Percentiles rank a stretch among this genome's conserved stretches.
These are phyloP conservation scores for Prototheca cutis DNA, from an alignment of 163 green algal genomes.

Conservation along the genomic window DNA sequence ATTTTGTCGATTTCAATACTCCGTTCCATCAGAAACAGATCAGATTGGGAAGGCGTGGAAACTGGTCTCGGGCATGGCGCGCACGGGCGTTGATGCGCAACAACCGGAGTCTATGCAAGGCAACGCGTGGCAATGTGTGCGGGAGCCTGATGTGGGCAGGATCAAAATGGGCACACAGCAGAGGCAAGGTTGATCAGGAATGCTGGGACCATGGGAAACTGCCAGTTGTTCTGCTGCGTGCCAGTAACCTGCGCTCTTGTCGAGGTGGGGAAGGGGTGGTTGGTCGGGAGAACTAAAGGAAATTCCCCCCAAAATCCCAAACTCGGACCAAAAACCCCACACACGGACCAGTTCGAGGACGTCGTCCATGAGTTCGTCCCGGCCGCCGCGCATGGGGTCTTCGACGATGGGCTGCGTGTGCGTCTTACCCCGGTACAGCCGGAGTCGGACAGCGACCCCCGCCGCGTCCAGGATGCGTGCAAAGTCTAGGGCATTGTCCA, in stretches of 20 bases:
- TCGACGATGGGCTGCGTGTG: slow-evolving; percentile 85
- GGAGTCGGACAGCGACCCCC: slow-evolving; percentile 29
- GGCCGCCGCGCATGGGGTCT: slow-evolving; percentile 56
- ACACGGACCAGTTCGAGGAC: slow-evolving; percentile 60
- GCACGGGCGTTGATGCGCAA: no score
- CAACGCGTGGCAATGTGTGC: no score
- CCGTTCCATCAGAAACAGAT: no score
- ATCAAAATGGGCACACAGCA: slow-evolving; percentile 57
- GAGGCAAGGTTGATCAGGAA: slow-evolving; percentile 46
- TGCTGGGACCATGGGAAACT: slow-evolving; percentile 43
- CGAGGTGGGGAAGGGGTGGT: no score
- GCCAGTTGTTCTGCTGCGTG: slow-evolving; percentile 15
- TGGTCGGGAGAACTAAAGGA: neutral
- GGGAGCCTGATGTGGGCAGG: no score
- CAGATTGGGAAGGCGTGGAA: no score
- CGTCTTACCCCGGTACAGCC: slow-evolving; percentile 69
- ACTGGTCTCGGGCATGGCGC: no score
- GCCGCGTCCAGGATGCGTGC: slow-evolving; percentile 35
- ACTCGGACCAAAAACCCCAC: no score
- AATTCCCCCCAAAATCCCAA: no score
- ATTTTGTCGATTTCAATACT: no score
- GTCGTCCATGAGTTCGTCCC: slow-evolving; percentile 67
- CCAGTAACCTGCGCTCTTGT: slow-evolving; percentile 3
- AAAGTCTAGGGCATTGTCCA: slow-evolving; percentile 43
- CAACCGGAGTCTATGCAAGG: no score